Evolutionary conservation across 2,329 filamentous ascomycete genomes (phyloP), one percentile per base, ranked within the genome.

Genomic region (Cladophialophora exuberans): DNA sequence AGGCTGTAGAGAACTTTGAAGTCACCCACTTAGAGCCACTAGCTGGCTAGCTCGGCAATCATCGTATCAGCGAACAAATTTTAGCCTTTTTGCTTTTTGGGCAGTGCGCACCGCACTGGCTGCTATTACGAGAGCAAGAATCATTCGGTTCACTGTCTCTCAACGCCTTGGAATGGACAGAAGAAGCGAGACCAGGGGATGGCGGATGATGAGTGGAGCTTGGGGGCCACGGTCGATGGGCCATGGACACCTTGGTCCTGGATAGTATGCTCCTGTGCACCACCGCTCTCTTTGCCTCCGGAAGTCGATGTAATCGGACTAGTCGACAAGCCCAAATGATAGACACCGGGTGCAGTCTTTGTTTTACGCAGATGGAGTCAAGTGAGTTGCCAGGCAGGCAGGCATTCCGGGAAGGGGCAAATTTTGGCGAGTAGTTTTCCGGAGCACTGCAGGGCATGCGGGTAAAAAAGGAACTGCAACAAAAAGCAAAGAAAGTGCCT

Each of bases 31-130:
- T n/a, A n/a, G n/a, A n/a, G n/a, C n/a, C n/a, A n/a, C n/a, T n/a
- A n/a, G n/a, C n/a, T n/a, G n/a, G n/a, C n/a, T 35, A 54, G 51
- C 51, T 54, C 51, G 43, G 51, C 41, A n/a, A 28, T 52, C 41
- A 46, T 41, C 28, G 51, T 45, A 53, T 45, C 51, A 44, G 44
- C 42, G 18, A 39, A 15, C 36, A 39, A 49, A 26, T 39, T 39
- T 49, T 49, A 49, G 46, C 33, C 46, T 49, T 39, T 42, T 41
- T 42, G n/a, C n/a, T n/a, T n/a, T n/a, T 38, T 39, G 46, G 46
- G 46, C 46, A 25, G 46, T 48, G 46, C 23, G 39, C 31, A 22
- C 38, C 26, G 46, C 26, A n/a, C 42, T 9, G 25, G 30, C 10
- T 43, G 39, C 17, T 48, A 38, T 39, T 25, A 38, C 45, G 31